Evolutionary conservation across 345 rosid genomes (phyloP).

Genomic region (Viola odorata): DNA sequence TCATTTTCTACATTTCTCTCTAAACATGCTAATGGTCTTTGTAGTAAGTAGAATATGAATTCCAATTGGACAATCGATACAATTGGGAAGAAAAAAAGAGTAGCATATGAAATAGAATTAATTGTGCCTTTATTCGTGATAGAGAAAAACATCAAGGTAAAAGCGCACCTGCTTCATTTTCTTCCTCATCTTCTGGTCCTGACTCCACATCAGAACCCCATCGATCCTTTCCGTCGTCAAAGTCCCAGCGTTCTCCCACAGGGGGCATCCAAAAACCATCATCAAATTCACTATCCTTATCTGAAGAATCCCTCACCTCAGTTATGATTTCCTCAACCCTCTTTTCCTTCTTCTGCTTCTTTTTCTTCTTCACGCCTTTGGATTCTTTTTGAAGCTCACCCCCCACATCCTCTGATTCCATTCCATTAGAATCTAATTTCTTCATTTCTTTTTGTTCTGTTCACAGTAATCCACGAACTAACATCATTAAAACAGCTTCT

Average conservation of each 20-base stretch:
- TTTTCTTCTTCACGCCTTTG: slow-evolving; percentile 25
- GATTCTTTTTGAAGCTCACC: slow-evolving; percentile 17
- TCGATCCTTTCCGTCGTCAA: slow-evolving; percentile 53
- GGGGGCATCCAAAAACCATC: slow-evolving; percentile 87
- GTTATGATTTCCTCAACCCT: slow-evolving; percentile 36
- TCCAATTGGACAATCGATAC: too few species aligned
- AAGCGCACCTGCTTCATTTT: slow-evolving; percentile 39
- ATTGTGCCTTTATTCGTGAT: too few species aligned
- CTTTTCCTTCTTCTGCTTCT: slow-evolving; percentile 25
- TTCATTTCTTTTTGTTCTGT: slow-evolving; percentile 60
- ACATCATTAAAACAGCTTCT: neutral
- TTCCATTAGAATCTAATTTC: slow-evolving; percentile 27
- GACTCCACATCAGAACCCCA: slow-evolving; percentile 62
- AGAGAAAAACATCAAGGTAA: neutral
- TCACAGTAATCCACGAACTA: slow-evolving; percentile 15
- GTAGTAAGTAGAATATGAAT: too few species aligned
- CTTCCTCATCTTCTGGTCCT: slow-evolving; percentile 38
- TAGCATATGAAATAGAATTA: too few species aligned
- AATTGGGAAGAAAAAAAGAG: too few species aligned
- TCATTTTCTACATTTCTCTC: too few species aligned
- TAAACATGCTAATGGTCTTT: too few species aligned
- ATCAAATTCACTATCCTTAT: slow-evolving; percentile 47
- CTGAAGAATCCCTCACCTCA: slow-evolving; percentile 36
- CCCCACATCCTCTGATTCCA: slow-evolving; percentile 16
- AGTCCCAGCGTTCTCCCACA: slow-evolving; percentile 73